A percentile compares a stretch with the other conserved stretches of the same genome.
Evolutionary conservation across 768 basidiomycete genomes (phyloP).

Genomic region (Amanita pallidorosea): DNA sequence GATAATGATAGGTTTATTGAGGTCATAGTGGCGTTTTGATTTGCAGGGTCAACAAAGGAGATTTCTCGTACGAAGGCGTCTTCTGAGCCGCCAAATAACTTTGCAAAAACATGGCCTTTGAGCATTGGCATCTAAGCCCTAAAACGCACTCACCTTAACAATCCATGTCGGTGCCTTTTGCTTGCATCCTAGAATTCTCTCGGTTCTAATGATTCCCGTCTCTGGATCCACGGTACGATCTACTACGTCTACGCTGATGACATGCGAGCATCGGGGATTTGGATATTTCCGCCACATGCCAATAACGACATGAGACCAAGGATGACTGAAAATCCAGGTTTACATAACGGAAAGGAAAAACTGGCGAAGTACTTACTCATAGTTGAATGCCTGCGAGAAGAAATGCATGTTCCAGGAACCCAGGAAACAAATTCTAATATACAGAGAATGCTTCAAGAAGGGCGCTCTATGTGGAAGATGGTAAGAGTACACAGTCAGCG

Average conservation of each 20-base stretch:
- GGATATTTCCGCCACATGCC: slow-evolving; percentile 97
- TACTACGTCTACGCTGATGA: slow-evolving; percentile 78
- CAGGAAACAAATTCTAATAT: neutral
- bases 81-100: slow-evolving; percentile 89
- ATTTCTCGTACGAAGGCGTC: slow-evolving; percentile 94
- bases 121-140: neutral
- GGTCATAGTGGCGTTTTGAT: slow-evolving; percentile 72
- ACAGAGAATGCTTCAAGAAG: neutral
- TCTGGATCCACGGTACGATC: slow-evolving; percentile 74
- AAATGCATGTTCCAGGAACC: slow-evolving; percentile 58
- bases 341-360: slow-evolving; percentile 4
- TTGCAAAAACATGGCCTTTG: slow-evolving; percentile 10
- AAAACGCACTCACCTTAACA: slow-evolving; percentile 53
- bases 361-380: slow-evolving; percentile 52
- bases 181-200: slow-evolving; percentile 83
- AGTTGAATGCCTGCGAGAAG: slow-evolving; percentile 76
- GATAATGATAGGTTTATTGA: slow-evolving; percentile 91
- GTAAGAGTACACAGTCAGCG: neutral
- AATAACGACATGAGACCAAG: slow-evolving; percentile 85
- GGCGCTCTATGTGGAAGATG: neutral
- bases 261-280: slow-evolving; percentile 85
- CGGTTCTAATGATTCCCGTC: slow-evolving; percentile 86
- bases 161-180: slow-evolving; percentile 91
- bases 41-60: slow-evolving; percentile 82
- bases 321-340: slow-evolving; percentile 42